Evolutionary conservation across 495 filamentous ascomycete genomes (phyloP), one percentile per base, ranked within the genome.

Genomic region (Aspergillus mulundensis): DNA sequence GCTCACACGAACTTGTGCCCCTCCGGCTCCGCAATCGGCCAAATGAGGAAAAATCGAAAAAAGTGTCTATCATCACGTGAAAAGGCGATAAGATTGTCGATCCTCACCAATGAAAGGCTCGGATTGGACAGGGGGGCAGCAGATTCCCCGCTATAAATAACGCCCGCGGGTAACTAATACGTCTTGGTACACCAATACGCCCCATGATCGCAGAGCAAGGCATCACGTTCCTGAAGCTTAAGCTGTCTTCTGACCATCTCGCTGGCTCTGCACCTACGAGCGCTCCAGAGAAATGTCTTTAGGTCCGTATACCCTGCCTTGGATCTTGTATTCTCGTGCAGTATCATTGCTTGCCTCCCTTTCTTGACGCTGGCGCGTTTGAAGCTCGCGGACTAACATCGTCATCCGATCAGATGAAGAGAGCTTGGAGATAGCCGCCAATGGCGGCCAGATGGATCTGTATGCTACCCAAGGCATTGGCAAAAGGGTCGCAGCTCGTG

Each of bases 361-460:
- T 15, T n/a, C 2, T 28, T 38, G 20, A 11, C 43, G 20, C 18
- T 38, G 6, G 4, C 12, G 11, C 34, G 19, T 7, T 50, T 40
- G 48, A 23, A 50, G 34, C 19, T 40, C 30, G 14, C 32, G n/a
- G 32, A 42, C 59, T 54, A 34, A 57, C 51, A 20, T 45, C 20
- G 12, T 23, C 19, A 11, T 41, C 23, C 8, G 38, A 25, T 64
- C 55, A 72, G 82, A 84, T 59, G 85, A 90, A 64, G 81, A 81
- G 65, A 71, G 87, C 59, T 75, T 94, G 43, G 74, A 77, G 61
- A 70, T 65, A 59, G 78, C 83, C 69, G 85, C 87, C 60, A 74
- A 79, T 59, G 86, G 87, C 69, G 84, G 84, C 40, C 70, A 77
- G 21, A 83, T 93, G 69, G 83, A 89, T 59, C 77, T 81, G 89